Base-by-base conservation (phyloP, 75 land plant genomes). In the Larix kaempferi region DNA sequence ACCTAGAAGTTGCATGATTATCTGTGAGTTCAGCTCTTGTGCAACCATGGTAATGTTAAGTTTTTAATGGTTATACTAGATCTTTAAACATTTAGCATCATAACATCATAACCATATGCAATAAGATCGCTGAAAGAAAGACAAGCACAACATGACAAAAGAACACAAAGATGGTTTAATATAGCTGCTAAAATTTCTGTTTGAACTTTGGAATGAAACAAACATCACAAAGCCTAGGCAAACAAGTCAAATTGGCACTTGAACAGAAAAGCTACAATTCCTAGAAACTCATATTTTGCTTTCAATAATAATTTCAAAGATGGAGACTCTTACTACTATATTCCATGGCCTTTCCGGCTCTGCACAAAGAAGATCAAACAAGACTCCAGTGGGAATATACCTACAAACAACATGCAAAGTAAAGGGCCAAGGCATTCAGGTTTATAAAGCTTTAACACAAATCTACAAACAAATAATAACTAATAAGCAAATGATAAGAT, bases 271-370 rank as follows among this genome's bases (percentile, higher is more conserved):
- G 33, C 23, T 16, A 25, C 29, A 44, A 77, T 33, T 66, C 49
- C 52, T n/a, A 71, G 49, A 63, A 71, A 67, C 41, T 74, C 29
- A 29, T 21, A 27, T 71, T 77, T 33, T 41, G 66, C 49, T n/a
- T 65, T 65, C 69, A 65, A 37, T 7, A 41, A n/a, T 37, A 69
- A 12, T 39, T 10, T 37, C 33, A 10, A 69, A 39, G 11, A 10
- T 69, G 49, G 35, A 71, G 55, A 77, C 63, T 56, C 80, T 12
- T 89, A 97, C 99, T 83, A 92, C 89, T 52, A 97, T 60, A 75
- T 94, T 94, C 99, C 99, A 97, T 19, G 99, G 99, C 75, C 99
- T 87, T 81, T 94, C 92, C 22, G 95, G 93, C 78, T 94, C 98
- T 57, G 89, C 82, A 86, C 98, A 95, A 57, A 97, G 84, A 74